Conservation (phyloP, 164 flowering plant genomes). For the Malania oleifera region DNA sequence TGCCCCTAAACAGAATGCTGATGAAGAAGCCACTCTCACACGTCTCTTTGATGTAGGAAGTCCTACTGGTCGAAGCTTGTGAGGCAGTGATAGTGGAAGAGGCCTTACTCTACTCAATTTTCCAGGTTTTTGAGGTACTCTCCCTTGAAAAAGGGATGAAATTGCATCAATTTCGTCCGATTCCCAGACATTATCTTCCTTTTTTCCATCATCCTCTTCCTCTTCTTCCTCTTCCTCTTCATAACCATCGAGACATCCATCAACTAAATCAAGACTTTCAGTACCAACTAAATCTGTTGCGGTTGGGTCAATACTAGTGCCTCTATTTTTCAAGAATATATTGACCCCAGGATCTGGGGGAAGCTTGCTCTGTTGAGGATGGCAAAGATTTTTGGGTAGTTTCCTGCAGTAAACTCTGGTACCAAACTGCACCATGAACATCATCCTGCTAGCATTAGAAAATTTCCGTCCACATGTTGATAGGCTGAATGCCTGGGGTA, state of each 20-base stretch:
- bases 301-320: not conserved
- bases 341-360: slow-evolving; percentile 35
- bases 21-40: slow-evolving; percentile 25
- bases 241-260: not conserved
- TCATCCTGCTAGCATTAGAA: not conserved
- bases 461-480: no score
- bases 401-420: slow-evolving; percentile 17
- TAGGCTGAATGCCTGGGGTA: no score
- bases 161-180: slow-evolving; percentile 75
- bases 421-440: not conserved
- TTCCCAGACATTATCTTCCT: slow-evolving; percentile 46
- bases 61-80: slow-evolving; percentile 68
- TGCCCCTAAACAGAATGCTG: slow-evolving; percentile 23
- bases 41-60: slow-evolving; percentile 59
- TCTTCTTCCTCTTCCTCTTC: slow-evolving; percentile 11
- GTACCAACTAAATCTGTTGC: not conserved
- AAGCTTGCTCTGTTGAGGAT: slow-evolving; percentile 42
- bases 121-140: slow-evolving; percentile 85
- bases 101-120: slow-evolving; percentile 60
- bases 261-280: slow-evolving; percentile 1
- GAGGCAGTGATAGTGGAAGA: slow-evolving; percentile 75
- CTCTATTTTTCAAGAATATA: slow-evolving; percentile 29
- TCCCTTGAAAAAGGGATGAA: slow-evolving; percentile 75
- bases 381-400: slow-evolving; percentile 43
- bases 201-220: not conserved